These are phyloP conservation scores for Septoria petroselini DNA, from an alignment of 2,329 filamentous ascomycete species.

Conservation along the genomic window DNA sequence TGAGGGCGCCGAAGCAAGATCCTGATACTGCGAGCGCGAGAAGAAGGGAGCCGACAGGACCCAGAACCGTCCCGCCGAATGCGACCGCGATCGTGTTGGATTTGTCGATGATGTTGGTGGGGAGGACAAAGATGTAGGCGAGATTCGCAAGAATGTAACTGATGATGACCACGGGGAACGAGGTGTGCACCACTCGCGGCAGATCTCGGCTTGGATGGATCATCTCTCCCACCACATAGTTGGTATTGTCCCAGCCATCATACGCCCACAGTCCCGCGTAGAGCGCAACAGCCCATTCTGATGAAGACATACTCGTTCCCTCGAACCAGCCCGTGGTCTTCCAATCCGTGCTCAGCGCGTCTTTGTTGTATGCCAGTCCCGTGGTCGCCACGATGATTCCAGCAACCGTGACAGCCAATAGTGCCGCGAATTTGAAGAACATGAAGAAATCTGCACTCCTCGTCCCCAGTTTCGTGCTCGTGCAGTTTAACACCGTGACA, in stretches of 20 bases:
- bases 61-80: slow-evolving; percentile 88
- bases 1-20: slow-evolving; percentile 90
- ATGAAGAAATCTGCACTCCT: slow-evolving; percentile 88
- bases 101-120: slow-evolving; percentile 72
- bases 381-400: slow-evolving; percentile 88
- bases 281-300: slow-evolving; percentile 86
- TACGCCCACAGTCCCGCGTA: slow-evolving; percentile 98
- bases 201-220: slow-evolving; percentile 86
- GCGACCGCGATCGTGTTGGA: slow-evolving; percentile 95
- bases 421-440: slow-evolving; percentile 91
- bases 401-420: slow-evolving; percentile 80
- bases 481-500: slow-evolving; percentile 82
- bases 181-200: slow-evolving; percentile 91
- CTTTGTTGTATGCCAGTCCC: slow-evolving; percentile 72
- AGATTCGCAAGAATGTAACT: slow-evolving; percentile 89
- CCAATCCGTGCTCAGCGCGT: slow-evolving; percentile 65
- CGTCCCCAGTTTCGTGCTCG: slow-evolving; percentile 85
- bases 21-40: slow-evolving; percentile 86
- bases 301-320: slow-evolving; percentile 73
- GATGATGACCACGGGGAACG: slow-evolving; percentile 88
- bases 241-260: slow-evolving; percentile 98
- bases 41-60: slow-evolving; percentile 73
- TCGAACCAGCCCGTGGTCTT: slow-evolving; percentile 82
- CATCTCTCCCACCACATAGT: slow-evolving; percentile 97
- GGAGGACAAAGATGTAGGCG: slow-evolving; percentile 90